Evolutionary conservation across 306 rosid genomes (phyloP).

Genomic region (Parietaria judaica): DNA sequence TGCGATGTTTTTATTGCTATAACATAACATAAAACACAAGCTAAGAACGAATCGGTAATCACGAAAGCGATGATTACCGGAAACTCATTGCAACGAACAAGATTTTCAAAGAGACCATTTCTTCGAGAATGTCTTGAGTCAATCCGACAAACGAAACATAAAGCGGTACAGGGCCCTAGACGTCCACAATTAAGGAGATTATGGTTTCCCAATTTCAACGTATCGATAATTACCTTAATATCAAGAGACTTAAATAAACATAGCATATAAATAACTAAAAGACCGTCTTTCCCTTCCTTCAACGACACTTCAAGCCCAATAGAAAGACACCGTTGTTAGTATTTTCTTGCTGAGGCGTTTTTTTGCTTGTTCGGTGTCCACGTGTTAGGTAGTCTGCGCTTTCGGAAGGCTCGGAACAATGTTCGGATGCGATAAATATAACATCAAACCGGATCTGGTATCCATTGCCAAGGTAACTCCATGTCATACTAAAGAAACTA

Average conservation of each 20-base stretch:
- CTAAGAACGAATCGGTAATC: too few relatives aligned
- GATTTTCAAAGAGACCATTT: too few relatives aligned
- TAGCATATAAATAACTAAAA: too few relatives aligned
- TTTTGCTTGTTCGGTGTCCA: conserved; percentile 17
- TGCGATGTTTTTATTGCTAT: conserved; percentile 1
- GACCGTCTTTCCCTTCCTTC: too few relatives aligned
- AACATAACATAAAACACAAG: too few relatives aligned
- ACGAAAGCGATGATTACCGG: too few relatives aligned
- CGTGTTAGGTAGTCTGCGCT: conserved; percentile 76
- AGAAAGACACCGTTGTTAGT: background rate
- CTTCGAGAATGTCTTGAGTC: too few relatives aligned
- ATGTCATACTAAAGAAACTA: background rate
- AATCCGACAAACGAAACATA: too few relatives aligned
- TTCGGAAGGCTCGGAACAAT: conserved; percentile 90
- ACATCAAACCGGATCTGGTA: conserved; percentile 89
- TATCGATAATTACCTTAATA: background rate
- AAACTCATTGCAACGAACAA: too few relatives aligned
- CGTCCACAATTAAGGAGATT: too few relatives aligned
- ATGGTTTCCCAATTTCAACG: conserved; percentile 1
- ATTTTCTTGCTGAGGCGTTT: conserved; percentile 12
- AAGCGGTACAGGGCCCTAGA: too few relatives aligned
- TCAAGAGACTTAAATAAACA: background rate
- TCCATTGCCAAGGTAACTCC: conserved; percentile 75
- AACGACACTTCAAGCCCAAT: too few relatives aligned
- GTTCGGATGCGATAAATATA: conserved; percentile 87